Conservation (phyloP, 441 rosid genomes). For the Brassica balearica region DNA sequence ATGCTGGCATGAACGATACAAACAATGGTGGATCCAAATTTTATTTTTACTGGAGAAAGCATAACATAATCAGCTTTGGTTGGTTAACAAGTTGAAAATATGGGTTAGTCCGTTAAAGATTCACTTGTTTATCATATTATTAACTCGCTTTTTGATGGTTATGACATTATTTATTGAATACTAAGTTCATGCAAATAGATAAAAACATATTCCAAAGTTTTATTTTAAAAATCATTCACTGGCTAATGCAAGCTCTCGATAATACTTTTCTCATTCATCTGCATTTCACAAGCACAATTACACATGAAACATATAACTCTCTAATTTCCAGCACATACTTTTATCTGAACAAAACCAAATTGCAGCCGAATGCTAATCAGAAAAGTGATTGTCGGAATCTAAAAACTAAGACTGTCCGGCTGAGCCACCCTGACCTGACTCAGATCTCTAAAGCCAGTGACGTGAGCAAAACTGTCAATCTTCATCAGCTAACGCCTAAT, state of each 20-base stretch:
- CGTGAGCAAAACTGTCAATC: not conserved
- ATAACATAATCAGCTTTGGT: not conserved
- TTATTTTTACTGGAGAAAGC: constrained; percentile 1
- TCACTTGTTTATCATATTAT: not conserved
- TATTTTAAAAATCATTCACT: too few species aligned
- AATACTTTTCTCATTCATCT: too few species aligned
- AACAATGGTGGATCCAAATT: not conserved
- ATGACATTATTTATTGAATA: not conserved
- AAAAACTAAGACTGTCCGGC: constrained; percentile 12
- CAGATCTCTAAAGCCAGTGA: constrained; percentile 10
- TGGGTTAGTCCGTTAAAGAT: not conserved
- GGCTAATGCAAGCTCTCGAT: too few species aligned
- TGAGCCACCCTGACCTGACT: constrained; percentile 18
- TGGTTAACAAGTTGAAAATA: not conserved
- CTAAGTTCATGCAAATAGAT: too few species aligned
- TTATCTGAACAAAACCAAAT: constrained; percentile 21
- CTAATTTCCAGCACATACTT: constrained; percentile 7
- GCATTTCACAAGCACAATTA: too few species aligned
- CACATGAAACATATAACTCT: constrained; percentile 11
- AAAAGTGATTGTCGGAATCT: constrained; percentile 13
- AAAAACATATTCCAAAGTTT: too few species aligned
- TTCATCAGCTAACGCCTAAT: not conserved
- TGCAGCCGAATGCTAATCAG: constrained; percentile 31
- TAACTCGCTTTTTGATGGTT: not conserved
- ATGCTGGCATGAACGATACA: not conserved